Percentiles rank a stretch among this genome's conserved stretches.
Evolutionary conservation across 1,139 yeast species (phyloP).

Genomic region (Geotrichum reessii): DNA sequence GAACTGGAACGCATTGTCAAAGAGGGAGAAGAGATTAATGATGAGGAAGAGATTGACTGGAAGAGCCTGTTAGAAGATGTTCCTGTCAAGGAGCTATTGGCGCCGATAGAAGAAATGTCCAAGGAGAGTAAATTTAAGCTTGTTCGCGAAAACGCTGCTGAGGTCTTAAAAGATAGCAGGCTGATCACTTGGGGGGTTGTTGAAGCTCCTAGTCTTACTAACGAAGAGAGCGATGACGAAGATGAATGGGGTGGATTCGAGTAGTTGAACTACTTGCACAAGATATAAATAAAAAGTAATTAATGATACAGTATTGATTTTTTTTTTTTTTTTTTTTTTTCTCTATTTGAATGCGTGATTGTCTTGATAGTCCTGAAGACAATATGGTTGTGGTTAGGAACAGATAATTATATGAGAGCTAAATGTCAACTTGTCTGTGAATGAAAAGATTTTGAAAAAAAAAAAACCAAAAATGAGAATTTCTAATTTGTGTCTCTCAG

Average conservation of each 20-base stretch:
- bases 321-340: too few species aligned
- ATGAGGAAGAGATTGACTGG: conserved; percentile 24
- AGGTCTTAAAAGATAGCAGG: conserved; percentile 60
- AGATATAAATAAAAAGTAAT: not conserved
- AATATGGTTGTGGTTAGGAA: not conserved
- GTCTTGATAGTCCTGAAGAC: not conserved
- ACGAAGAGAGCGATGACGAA: conserved; percentile 34
- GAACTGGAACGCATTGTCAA: conserved; percentile 69
- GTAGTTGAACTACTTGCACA: conserved; percentile 15
- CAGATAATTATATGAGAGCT: too few species aligned
- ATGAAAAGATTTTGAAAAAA: too few species aligned
- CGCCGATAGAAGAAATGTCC: conserved; percentile 53
- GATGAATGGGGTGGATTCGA: conserved; percentile 54
- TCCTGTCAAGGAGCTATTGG: conserved; percentile 52
- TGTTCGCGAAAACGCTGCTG: conserved; percentile 61
- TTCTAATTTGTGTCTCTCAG: not conserved
- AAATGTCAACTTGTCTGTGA: too few species aligned
- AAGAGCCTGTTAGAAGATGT: conserved; percentile 39
- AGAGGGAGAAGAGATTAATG: conserved; percentile 32
- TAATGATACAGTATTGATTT: not conserved
- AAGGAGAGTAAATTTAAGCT: conserved; percentile 53
- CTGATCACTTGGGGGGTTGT: conserved; percentile 60
- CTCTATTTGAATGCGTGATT: too few species aligned
- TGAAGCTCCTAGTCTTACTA: conserved; percentile 34
- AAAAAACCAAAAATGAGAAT: not conserved